Conservation (phyloP, 176 grass and related monocot species). For the Cymbopogon citratus region DNA sequence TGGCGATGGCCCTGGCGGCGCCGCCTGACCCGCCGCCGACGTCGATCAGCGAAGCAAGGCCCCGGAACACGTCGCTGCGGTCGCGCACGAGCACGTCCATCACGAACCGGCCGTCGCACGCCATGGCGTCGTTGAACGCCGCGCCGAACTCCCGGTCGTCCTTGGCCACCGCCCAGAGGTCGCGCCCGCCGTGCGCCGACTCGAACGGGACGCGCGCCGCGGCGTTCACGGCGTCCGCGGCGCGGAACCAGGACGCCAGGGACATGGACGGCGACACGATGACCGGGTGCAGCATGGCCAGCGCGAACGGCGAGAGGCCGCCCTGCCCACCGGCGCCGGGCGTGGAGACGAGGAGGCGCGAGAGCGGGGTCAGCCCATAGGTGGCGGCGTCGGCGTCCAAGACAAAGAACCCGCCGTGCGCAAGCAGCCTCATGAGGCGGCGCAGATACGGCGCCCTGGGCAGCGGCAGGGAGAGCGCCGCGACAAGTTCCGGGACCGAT, state of each 20-base stretch:
- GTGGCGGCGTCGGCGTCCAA: neutral
- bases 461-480: conserved; percentile 26
- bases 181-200: conserved; percentile 25
- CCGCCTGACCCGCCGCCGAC: conserved; percentile 37
- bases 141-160: conserved; percentile 32
- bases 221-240: neutral
- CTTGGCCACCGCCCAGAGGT: conserved; percentile 35
- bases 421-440: conserved; percentile 51
- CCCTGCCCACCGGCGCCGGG: neutral
- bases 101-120: conserved; percentile 47
- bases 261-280: conserved; percentile 37
- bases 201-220: conserved; percentile 34
- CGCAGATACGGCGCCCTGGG: conserved; percentile 34
- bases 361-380: conserved; percentile 41
- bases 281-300: conserved; percentile 45
- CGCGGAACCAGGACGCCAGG: conserved; percentile 49
- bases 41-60: conserved; percentile 47
- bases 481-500: conserved; percentile 29
- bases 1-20: conserved; percentile 36
- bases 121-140: conserved; percentile 57
- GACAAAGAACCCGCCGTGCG: conserved; percentile 44
- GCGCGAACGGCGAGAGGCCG: conserved; percentile 50
- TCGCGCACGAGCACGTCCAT: conserved; percentile 39
- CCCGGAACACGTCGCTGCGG: conserved; percentile 34
- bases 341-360: conserved; percentile 39